A percentile compares a stretch with the other conserved stretches of the same genome.
Conservation (phyloP, 78 protist genomes). For the Dictyostelium citrinum region DNA sequence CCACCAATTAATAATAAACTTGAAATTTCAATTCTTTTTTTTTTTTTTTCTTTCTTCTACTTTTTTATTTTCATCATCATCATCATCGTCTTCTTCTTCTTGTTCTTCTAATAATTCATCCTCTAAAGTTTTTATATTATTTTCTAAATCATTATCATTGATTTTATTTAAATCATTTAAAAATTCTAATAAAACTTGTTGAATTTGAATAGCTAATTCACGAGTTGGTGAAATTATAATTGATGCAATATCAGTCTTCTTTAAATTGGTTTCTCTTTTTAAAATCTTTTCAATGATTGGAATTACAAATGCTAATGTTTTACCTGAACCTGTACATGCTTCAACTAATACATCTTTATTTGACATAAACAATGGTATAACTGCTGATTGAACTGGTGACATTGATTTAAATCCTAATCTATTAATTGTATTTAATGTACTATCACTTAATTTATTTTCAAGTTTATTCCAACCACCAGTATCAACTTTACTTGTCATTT, state of each 20-base stretch:
- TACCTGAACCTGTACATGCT: conserved; percentile 93
- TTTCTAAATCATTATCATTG: background rate
- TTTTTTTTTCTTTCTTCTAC: background rate
- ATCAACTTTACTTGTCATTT: conserved; percentile 21
- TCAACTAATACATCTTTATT: conserved; percentile 90
- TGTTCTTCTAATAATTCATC: background rate
- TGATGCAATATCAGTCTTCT: conserved; percentile 35
- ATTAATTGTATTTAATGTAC: conserved; percentile 21
- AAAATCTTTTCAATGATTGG: conserved; percentile 90
- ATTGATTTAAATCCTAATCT: conserved; percentile 62
- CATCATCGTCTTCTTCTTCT: background rate
- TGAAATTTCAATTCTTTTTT: background rate
- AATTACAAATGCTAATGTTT: conserved; percentile 94
- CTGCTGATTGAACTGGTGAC: conserved; percentile 85
- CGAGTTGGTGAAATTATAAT: conserved; percentile 77
- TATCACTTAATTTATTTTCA: background rate
- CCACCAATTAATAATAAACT: conserved; percentile 59
- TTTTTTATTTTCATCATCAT: background rate
- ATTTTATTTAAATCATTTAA: conserved; percentile 8
- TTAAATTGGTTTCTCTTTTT: conserved; percentile 36
- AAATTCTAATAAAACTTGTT: conserved; percentile 31
- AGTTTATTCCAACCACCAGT: conserved; percentile 29
- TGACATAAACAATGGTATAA: conserved; percentile 84
- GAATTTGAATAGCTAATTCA: conserved; percentile 80
- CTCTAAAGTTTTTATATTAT: background rate